phyloP scores from a whole-genome alignment of 2,329 filamentous ascomycete species.

The Pseudohalonectria lignicola region DNA sequence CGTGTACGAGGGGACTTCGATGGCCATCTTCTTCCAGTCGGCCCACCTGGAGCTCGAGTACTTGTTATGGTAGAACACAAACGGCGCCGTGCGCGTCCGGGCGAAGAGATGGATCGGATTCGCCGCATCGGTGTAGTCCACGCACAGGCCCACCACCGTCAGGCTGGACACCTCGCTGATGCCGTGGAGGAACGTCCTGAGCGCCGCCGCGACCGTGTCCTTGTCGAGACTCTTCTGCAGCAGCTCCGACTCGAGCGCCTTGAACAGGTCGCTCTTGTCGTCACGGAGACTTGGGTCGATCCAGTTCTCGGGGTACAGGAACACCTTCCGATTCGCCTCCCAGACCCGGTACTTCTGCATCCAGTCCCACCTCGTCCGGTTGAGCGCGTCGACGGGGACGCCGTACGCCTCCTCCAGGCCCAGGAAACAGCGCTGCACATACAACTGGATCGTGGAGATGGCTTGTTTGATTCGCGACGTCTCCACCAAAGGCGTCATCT shows the following conservation, averaged over 20 bases:
- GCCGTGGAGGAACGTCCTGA: slow-evolving; percentile 8
- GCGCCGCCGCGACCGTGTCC: slow-evolving; percentile 1
- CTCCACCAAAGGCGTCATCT: slow-evolving; percentile 15
- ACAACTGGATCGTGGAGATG: slow-evolving; percentile 17
- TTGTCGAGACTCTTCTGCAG: slow-evolving; percentile 11
- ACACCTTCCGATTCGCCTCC: slow-evolving; percentile 18
- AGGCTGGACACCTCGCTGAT: background rate
- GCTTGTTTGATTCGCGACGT: slow-evolving; percentile 22
- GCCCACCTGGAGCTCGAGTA: slow-evolving; percentile 10
- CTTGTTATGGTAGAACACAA: background rate
- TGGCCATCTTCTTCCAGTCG: slow-evolving; percentile 10
- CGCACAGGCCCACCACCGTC: background rate
- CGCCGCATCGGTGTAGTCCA: background rate
- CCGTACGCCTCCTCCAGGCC: slow-evolving; percentile 13
- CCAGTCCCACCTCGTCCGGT: slow-evolving; percentile 13
- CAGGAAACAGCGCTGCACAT: slow-evolving; percentile 17
- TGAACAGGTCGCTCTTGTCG: slow-evolving; percentile 16
- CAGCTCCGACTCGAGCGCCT: slow-evolving; percentile 12
- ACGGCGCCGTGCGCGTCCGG: slow-evolving; percentile 3
- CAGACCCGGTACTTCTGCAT: slow-evolving; percentile 15
- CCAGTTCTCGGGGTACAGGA: slow-evolving; percentile 22
- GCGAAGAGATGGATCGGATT: slow-evolving; percentile 10
- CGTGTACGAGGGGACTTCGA: slow-evolving; percentile 10
- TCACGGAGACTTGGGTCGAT: slow-evolving; percentile 17
- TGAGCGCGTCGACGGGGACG: background rate